Base-by-base conservation (phyloP, 495 filamentous ascomycete genomes). In the Podospora didyma region DNA sequence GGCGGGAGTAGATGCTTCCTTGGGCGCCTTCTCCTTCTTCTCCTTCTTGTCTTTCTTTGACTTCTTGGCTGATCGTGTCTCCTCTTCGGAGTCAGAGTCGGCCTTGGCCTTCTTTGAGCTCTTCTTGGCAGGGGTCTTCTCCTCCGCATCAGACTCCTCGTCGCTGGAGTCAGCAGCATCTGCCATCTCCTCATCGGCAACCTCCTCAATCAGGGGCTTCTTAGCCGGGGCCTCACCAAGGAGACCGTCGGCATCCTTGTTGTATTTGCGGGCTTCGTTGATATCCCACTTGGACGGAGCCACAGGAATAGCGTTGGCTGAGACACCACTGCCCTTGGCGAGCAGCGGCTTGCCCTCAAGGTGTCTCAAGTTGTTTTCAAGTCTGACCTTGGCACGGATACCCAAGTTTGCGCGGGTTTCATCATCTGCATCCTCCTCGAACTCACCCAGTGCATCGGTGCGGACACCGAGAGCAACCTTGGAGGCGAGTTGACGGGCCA, bases 241-340 rank as follows among this genome's bases (percentile, higher is more conserved):
- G 46, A 96, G 66, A 20, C 92, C 92, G 73, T 98, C 94, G 47
- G 90, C 94, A 73, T 97, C 94, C 24, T 84, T 76, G 71, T 97
- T 97, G 78, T 98, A 98, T 73, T 92, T 95, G 64, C 92, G 82
- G n/a, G 88, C 88, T 65, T 97, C 90, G 73, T 93, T 96, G 63
- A 97, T 74, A 57, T 94, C 89, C 79, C 89, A 97, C 73, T 96
- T 97, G 56, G 84, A 77, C 20, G 71, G 66, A 42, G 57, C 56
- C 12, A 78, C 59, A 35, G 78, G 66, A 23, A 82, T 77, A 54
- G 85, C 89, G 63, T 87, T 86, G 58, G 90, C 87, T 28, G 83
- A 80, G 51, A 88, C 82, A 65, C 88, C 90, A 50, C 87, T 82
- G 64, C 88, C 90, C 65, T 85, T 86, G 50, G 87, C 79, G 59